A percentile compares a stretch with the other conserved stretches of the same genome.
These are phyloP conservation scores for Psilocybe cubensis DNA, from an alignment of 768 basidiomycete genomes.

Conservation along the genomic window DNA sequence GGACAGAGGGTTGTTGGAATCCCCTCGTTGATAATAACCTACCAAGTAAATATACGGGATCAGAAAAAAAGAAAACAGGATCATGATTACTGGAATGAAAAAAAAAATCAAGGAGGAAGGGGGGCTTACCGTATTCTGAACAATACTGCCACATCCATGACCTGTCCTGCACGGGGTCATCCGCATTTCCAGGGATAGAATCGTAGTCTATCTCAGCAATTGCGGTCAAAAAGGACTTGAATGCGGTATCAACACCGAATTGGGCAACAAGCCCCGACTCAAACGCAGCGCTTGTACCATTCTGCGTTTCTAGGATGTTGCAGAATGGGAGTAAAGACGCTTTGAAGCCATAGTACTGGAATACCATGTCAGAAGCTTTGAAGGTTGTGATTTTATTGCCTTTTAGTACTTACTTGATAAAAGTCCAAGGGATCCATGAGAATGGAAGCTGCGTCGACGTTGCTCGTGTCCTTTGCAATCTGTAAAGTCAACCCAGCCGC, in stretches of 20 bases:
- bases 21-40: conserved; percentile 54
- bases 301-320: conserved; percentile 48
- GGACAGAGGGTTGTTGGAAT: conserved; percentile 45
- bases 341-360: conserved; percentile 50
- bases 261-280: conserved; percentile 42
- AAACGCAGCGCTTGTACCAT: conserved; percentile 38
- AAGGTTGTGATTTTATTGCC: neutral
- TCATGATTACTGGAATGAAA: neutral
- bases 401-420: conserved; percentile 40
- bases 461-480: conserved; percentile 37
- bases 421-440: conserved; percentile 53
- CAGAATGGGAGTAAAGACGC: conserved; percentile 50
- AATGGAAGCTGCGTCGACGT: conserved; percentile 43
- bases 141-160: conserved; percentile 62
- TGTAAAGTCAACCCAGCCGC: conserved; percentile 36
- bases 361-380: neutral
- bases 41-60: neutral
- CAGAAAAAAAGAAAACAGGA: neutral
- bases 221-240: conserved; percentile 44
- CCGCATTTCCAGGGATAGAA: conserved; percentile 40
- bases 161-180: conserved; percentile 45
- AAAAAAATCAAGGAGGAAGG: neutral
- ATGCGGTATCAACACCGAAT: conserved; percentile 35
- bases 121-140: conserved; percentile 48
- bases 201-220: conserved; percentile 49